Evolutionary conservation across 257 asterid genomes (phyloP), one percentile per base, ranked within the genome.

Genomic region (Capsicum rhomboideum): DNA sequence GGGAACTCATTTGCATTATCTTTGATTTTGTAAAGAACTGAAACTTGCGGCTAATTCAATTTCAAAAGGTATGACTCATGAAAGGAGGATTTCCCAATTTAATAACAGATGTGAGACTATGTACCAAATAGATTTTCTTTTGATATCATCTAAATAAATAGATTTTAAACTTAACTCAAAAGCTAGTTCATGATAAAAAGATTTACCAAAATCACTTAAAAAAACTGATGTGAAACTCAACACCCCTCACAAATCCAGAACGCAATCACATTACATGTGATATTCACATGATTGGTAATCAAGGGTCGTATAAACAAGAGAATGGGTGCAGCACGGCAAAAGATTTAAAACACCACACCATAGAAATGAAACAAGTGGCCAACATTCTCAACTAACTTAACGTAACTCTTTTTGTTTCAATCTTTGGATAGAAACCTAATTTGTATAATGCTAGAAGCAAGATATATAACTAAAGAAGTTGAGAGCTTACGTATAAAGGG

Each of bases 301-400:
- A 26, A 64, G 72, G 74, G 13, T n/a, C n/a, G n/a, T n/a, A n/a
- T 66, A 66, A 4, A 20, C 5, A 66, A 29, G 74, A 29, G 46
- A 20, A 67, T 31, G 23, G 77, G 77, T 67, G 77, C 50, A 31
- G 42, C 77, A 34, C 26, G 77, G 23, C 77, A 67, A 67, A 67
- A 67, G 49, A 67, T 31, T 16, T 31, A 31, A 67, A 23, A 66
- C 18, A 13, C 20, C 18, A 52, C 56, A 40, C 44, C 56, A 52
- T 52, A 13, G 56, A 14, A 52, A 52, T 52, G 6, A 52, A 52
- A 52, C 12, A 64, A 64, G 72, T 64, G 21, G 46, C 5, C 74
- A 29, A 66, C 23, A 66, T 29, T 66, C 21, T 31, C 74, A 67
- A 31, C 77, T 31, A 67, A 28, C 72, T 64, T 28, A 28, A 64